Evolutionary conservation across 148 eudicot species (phyloP).

Genomic region (Spergularia marina): DNA sequence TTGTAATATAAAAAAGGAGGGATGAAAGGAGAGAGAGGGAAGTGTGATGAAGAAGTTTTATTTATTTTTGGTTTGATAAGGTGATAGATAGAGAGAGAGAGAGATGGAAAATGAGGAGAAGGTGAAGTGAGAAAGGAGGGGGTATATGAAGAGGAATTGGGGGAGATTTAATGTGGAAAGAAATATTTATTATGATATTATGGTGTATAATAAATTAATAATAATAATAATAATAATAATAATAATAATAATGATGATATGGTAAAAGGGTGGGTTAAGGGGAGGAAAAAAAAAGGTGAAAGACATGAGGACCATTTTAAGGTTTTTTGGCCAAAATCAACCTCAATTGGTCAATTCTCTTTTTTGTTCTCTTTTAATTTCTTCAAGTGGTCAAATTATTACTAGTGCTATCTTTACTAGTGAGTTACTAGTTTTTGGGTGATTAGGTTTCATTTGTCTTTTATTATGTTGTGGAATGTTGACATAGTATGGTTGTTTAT

Average conservation of each 20-base stretch:
- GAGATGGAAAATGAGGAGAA: neutral
- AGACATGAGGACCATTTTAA: no score
- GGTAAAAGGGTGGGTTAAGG: neutral
- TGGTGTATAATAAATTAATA: neutral
- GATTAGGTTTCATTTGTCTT: no score
- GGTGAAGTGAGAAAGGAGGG: neutral
- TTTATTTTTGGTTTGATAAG: neutral
- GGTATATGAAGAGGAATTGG: conserved; percentile 1
- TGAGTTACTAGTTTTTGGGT: no score
- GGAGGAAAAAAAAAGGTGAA: neutral
- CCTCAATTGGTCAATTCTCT: no score
- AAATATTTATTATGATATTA: neutral
- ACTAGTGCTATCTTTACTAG: no score
- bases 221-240: no score
- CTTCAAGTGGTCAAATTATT: no score
- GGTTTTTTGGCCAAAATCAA: no score
- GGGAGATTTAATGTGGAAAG: neutral
- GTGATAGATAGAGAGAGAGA: neutral
- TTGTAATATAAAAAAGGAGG: neutral
- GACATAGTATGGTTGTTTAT: no score
- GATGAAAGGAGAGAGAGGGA: neutral
- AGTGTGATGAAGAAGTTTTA: neutral
- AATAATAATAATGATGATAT: no score
- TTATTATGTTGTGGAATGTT: no score
- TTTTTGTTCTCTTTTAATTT: no score